These are phyloP conservation scores for Aspergillus quadrilineatus DNA, from an alignment of 2,329 filamentous ascomycete species.

Conservation along the genomic window DNA sequence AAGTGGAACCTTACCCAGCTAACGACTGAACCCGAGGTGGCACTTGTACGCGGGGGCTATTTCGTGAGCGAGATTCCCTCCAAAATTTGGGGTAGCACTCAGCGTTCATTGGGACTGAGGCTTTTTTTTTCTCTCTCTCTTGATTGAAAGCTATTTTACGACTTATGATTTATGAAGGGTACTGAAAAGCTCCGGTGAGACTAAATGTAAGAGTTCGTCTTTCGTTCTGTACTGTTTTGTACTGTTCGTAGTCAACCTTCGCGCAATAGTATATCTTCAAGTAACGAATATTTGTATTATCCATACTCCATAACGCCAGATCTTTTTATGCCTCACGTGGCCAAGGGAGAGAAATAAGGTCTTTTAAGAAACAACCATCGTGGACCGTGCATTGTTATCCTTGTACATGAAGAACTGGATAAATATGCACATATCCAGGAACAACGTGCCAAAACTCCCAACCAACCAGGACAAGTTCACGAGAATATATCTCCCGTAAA, in stretches of 20 bases:
- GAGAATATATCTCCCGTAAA: slow-evolving; percentile 80
- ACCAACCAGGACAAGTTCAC: slow-evolving; percentile 90
- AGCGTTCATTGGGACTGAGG: not conserved
- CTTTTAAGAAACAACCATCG: not conserved
- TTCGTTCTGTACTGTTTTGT: too few species aligned
- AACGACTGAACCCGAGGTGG: slow-evolving; percentile 17
- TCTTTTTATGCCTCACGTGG: not conserved
- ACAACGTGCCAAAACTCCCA: slow-evolving; percentile 81
- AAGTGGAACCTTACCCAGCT: slow-evolving; percentile 55
- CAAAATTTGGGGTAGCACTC: not conserved
- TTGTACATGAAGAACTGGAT: slow-evolving; percentile 87
- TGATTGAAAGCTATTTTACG: not conserved
- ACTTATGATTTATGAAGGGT: not conserved
- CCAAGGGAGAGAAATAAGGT: not conserved
- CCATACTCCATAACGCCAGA: not conserved
- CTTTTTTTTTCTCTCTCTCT: not conserved
- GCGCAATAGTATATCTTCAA: too few species aligned
- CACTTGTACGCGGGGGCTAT: not conserved
- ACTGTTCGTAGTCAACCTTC: too few species aligned
- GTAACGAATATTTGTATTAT: not conserved
- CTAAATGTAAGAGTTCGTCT: too few species aligned
- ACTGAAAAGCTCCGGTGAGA: too few species aligned
- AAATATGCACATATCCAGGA: slow-evolving; percentile 84
- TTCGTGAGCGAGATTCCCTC: not conserved
- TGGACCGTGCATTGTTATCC: slow-evolving; percentile 25